Base-by-base conservation (phyloP, 2,329 filamentous ascomycete genomes). In the Acrocalymma vagum region DNA sequence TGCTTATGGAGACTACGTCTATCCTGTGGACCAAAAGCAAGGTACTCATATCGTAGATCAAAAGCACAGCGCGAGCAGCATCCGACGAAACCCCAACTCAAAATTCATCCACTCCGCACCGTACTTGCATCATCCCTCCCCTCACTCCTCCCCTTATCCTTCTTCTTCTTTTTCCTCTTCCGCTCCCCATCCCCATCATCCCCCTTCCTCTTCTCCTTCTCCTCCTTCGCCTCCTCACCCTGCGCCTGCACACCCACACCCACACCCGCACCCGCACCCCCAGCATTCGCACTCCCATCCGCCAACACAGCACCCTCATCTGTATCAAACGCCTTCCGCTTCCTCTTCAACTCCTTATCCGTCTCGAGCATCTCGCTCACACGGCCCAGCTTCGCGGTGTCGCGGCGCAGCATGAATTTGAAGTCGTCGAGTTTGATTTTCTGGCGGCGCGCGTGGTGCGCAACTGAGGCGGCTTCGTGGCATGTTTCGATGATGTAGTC, bases 371-470 rank as follows among this genome's bases (percentile, higher is more conserved):
- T 83, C 74, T 96, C 91, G 66, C 90, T 85, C 38, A 97, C 91
- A 61, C 93, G 85, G 32, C 94, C 94, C 28, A 97, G 78, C 67
- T 95, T 95, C 44, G 82, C 78, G 7, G 88, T 86, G 62, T 97
- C 95, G 51, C 88, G 84, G 21, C 94, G 83, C 56, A 97, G 83
- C 25, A 91, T 90, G 72, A 95, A 99, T 63, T 95, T 91, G 74
- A 99, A 96, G 72, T 99, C 94, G 63, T 96, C 93, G 62, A 95
- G 89, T 71, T 99, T 99, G 73, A 99, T 91, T 74, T 99, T 99
- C 62, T 95, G 90, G 2, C 94, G 88, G 1, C 91, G 87, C 3
- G 88, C 85, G 71, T 95, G 90, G 68, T 89, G 85, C 1, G 94
- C 94, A 37, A 87, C 86, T 29, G 89, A 84, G 4, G 91, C 90